phyloP scores from a whole-genome alignment of 1,284 basidiomycete species.

The Singerocomus inundabilis region DNA sequence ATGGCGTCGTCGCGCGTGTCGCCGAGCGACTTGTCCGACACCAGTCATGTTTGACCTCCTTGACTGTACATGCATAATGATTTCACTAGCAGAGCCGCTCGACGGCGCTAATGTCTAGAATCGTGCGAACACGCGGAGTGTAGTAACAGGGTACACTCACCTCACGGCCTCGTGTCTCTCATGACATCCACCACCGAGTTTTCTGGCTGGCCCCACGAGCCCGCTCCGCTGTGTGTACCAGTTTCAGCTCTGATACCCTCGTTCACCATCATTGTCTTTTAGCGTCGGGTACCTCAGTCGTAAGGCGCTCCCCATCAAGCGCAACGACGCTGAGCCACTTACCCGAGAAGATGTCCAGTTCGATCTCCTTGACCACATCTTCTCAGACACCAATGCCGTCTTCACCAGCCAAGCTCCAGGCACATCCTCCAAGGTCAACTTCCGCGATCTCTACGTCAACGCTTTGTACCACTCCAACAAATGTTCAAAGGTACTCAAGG shows the following conservation, averaged over 20 bases:
- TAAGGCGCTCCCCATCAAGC: slow-evolving; percentile 75
- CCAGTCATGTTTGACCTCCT: slow-evolving; percentile 2
- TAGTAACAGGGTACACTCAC: slow-evolving; percentile 32
- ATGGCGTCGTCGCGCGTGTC: slow-evolving; percentile 7
- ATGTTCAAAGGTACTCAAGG: slow-evolving; percentile 84
- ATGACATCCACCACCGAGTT: slow-evolving; percentile 45
- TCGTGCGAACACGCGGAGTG: slow-evolving; percentile 31
- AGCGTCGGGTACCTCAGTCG: slow-evolving; percentile 69
- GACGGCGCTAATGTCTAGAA: slow-evolving; percentile 19
- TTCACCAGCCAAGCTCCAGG: slow-evolving; percentile 65
- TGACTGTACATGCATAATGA: slow-evolving; percentile 1
- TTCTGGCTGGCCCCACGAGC: slow-evolving; percentile 45
- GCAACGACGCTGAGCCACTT: slow-evolving; percentile 73
- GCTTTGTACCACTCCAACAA: slow-evolving; percentile 75
- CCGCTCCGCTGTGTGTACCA: slow-evolving; percentile 39
- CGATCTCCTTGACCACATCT: slow-evolving; percentile 78
- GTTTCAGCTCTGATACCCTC: slow-evolving; percentile 4
- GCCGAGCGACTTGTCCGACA: slow-evolving; percentile 6
- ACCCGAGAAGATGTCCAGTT: slow-evolving; percentile 83
- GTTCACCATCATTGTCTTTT: slow-evolving; percentile 20
- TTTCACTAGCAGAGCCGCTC: slow-evolving; percentile 4
- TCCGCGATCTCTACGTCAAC: slow-evolving; percentile 83
- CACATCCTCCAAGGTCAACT: slow-evolving; percentile 57
- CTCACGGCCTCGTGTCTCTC: slow-evolving; percentile 39
- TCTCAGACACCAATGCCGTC: slow-evolving; percentile 63